Evolutionary conservation across 139 green algal species (phyloP).

Genomic region (Chlorella sp.): DNA sequence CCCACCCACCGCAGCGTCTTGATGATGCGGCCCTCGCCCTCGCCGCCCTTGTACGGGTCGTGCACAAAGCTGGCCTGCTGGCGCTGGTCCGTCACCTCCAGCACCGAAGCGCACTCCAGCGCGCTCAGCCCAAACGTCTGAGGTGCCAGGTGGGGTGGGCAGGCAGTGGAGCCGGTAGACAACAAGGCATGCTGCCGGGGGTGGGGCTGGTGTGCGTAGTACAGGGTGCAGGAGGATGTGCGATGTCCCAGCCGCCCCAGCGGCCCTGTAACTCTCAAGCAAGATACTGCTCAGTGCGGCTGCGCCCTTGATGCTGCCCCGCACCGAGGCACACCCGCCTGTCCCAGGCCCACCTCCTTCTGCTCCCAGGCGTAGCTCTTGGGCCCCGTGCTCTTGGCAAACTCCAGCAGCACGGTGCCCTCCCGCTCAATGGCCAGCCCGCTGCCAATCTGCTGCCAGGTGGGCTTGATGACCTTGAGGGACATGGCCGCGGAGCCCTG

Average conservation of each 20-base stretch:
- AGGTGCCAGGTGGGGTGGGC: background rate
- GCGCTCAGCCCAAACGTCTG: constrained; percentile 43
- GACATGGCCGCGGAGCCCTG: constrained; percentile 41
- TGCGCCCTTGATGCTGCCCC: no score
- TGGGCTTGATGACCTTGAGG: constrained; percentile 53
- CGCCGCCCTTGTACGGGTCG: constrained; percentile 42
- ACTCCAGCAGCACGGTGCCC: constrained; percentile 50
- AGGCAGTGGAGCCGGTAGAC: background rate
- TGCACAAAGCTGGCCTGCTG: constrained; percentile 31
- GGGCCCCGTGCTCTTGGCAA: constrained; percentile 39
- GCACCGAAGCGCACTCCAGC: constrained; percentile 42
- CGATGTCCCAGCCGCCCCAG: no score
- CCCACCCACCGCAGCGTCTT: constrained; percentile 1
- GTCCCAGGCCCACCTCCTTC: constrained; percentile 46
- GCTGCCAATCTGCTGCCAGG: constrained; percentile 27
- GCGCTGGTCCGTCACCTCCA: constrained; percentile 17
- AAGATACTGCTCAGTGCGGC: no score
- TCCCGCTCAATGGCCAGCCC: constrained; percentile 31
- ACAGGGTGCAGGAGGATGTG: no score
- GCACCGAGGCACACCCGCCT: no score
- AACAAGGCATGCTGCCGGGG: no score
- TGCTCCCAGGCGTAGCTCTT: constrained; percentile 46
- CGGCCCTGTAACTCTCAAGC: no score
- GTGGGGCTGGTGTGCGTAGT: no score
- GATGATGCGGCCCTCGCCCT: background rate